These are phyloP conservation scores for Aspergillus brasiliensis DNA, from an alignment of 2,329 filamentous ascomycete genomes.

Conservation along the genomic window DNA sequence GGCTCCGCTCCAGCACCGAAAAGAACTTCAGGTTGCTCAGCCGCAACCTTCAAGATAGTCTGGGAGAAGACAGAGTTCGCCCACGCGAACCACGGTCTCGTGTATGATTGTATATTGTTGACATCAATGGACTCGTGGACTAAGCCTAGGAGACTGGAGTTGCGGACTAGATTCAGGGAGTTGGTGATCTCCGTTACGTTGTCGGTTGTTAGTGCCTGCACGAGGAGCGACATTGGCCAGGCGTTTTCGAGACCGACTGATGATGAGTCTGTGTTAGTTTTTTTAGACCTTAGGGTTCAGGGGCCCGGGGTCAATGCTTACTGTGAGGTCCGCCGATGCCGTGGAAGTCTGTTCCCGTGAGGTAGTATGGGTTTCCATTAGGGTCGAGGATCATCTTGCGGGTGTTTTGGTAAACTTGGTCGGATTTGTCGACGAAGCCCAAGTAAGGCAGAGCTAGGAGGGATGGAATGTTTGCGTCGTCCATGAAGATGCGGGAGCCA, in stretches of 20 bases:
- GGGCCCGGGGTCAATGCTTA: conserved; percentile 37
- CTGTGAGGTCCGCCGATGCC: conserved; percentile 81
- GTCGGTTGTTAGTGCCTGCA: conserved; percentile 87
- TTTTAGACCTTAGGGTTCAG: neutral
- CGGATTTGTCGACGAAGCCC: conserved; percentile 59
- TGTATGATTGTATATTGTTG: conserved; percentile 69
- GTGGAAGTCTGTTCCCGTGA: conserved; percentile 73
- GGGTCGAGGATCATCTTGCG: conserved; percentile 77
- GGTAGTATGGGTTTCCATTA: conserved; percentile 82
- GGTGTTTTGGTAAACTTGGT: conserved; percentile 83
- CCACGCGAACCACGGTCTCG: conserved; percentile 95
- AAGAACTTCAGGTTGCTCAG: conserved; percentile 83
- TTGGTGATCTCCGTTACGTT: conserved; percentile 77
- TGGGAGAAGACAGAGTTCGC: conserved; percentile 95
- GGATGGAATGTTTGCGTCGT: conserved; percentile 67
- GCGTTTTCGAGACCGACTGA: conserved; percentile 82
- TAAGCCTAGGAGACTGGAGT: conserved; percentile 73
- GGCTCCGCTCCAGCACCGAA: conserved; percentile 63
- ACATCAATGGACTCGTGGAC: conserved; percentile 94
- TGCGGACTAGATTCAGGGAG: conserved; percentile 73
- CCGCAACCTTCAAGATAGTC: conserved; percentile 85
- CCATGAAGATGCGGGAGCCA: conserved; percentile 63
- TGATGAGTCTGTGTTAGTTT: conserved; percentile 42
- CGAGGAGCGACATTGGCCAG: conserved; percentile 94
- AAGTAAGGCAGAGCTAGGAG: conserved; percentile 62